Evolutionary conservation across 1,284 basidiomycete genomes (phyloP), one percentile per base, ranked within the genome.

Genomic region (Cutaneotrichosporon dermatis): DNA sequence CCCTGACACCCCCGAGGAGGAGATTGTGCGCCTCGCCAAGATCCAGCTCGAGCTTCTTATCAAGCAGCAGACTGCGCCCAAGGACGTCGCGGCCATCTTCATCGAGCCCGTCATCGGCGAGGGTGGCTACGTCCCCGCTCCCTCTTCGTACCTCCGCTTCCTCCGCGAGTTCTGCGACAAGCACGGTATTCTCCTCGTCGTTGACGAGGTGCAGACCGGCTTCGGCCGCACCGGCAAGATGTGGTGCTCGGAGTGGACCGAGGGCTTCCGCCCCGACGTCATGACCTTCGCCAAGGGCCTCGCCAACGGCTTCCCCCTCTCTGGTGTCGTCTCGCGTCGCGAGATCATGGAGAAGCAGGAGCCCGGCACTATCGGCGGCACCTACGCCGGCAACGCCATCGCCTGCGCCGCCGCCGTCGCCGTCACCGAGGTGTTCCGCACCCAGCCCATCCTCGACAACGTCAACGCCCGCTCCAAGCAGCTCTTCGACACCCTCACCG

Each of bases 101-200:
- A 79, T 98, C 57, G 94, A 98, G 80, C 89, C 94, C 54, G 88
- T 97, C 9, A 82, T 98, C 36, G 93, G 92, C 41, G 92, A 97
- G 79, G 92, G 73, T 50, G 94, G 94, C 4, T 98, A 98, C 79
- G 89, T 97, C 13, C 88, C 91, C 33, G 90, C 93, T 0, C 91
- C 93, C 0, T 71, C 85, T 1, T 83, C 85, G 34, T 98, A 89
- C 81, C 78, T 99, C 63, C 80, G 84, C 53, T 91, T 89, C 48
- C 77, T 98, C 56, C 83, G 93, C 58, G 81, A 84, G 62, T 83
- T 94, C 43, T 97, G 94, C 77, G 92, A 96, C 75, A 83, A 89
- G 76, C 83, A 97, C 74, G 85, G 83, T 12, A 91, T 97, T 57
- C 59, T 93, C 67, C 79, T 90, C 13, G 73, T 93, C 70, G 78